Evolutionary conservation across 257 asterid genomes (phyloP), one percentile per base, ranked within the genome.

Genomic region (Scutellaria baicalensis): DNA sequence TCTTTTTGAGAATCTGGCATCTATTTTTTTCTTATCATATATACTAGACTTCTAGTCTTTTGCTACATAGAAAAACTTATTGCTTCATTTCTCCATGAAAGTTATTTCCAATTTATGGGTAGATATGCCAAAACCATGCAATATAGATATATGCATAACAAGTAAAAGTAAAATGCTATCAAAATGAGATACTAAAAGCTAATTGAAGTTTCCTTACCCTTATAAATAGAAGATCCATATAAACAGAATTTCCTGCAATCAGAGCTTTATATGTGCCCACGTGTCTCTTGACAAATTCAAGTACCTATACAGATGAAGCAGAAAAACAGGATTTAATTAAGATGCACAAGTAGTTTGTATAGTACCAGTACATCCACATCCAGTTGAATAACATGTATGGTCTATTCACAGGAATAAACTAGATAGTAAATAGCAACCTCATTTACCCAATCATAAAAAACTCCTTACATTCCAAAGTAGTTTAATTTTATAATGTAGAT

Each of bases 181-280:
- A 27, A 62, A 48, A 27, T 59, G 64, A 23, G 55, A 56, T 50
- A 56, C n/a, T 21, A 18, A 18, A 63, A 59, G 49, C 35, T 10
- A 51, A 33, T 42, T 18, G 68, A 68, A 59, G 73, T 62, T 72
- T 70, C 36, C 80, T 70, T 84, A 94, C 97, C 89, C 86, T 94
- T 78, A 94, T 17, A 73, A 86, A 94, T 43, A 87, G 72, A 78
- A 84, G 84, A 85, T 94, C 99, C 72, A 63, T 81, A 73, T 94
- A 91, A 76, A 94, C 77, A 45, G 99, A 94, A 77, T 94, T 94
- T 71, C 97, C 99, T 2, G 99, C 99, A 39, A 94, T 83, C 55
- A 79, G 89, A 74, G 96, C 87, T 8, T 78, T 78, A 68, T 81
- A 75, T 17, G 88, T 58, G 75, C 96, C 95, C 18, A 84, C 80